Conservation (phyloP, 2,329 filamentous ascomycete genomes). For the Microsporum audouinii region DNA sequence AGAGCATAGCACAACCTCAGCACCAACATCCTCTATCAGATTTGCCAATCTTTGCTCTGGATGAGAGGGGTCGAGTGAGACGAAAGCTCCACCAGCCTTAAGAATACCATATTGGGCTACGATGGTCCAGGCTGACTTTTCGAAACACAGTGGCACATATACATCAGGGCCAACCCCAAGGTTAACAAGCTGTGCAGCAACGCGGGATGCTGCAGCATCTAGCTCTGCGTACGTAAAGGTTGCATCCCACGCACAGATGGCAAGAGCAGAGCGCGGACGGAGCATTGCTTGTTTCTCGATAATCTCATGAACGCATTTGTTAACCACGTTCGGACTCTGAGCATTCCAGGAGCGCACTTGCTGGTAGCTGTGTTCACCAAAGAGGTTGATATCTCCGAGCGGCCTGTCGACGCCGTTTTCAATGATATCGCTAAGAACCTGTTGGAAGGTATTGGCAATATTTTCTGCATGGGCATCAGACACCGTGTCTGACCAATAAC, state of each 20-base stretch:
- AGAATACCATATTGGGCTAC: constrained; percentile 32
- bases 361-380: constrained; percentile 23
- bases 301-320: constrained; percentile 28
- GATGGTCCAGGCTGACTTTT: constrained; percentile 35
- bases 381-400: constrained; percentile 23
- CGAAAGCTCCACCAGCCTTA: constrained; percentile 34
- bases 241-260: constrained; percentile 19
- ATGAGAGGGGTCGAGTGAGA: constrained; percentile 31
- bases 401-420: constrained; percentile 7
- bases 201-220: constrained; percentile 27
- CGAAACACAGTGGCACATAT: constrained; percentile 32
- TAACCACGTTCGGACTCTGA: constrained; percentile 19
- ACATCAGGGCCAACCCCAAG: constrained; percentile 31
- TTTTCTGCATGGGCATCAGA: constrained; percentile 26
- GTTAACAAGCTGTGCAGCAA: constrained; percentile 27
- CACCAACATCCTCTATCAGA: constrained; percentile 27
- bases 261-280: constrained; percentile 17
- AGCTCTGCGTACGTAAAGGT: constrained; percentile 29
- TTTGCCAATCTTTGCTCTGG: constrained; percentile 27
- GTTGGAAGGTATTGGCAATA: constrained; percentile 25
- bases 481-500: constrained; percentile 23
- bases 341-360: constrained; percentile 28
- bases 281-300: constrained; percentile 30
- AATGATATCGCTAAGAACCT: constrained; percentile 23
- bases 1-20: constrained; percentile 27